Conservation (phyloP, 306 rosid species). For the Lotus japonicus region DNA sequence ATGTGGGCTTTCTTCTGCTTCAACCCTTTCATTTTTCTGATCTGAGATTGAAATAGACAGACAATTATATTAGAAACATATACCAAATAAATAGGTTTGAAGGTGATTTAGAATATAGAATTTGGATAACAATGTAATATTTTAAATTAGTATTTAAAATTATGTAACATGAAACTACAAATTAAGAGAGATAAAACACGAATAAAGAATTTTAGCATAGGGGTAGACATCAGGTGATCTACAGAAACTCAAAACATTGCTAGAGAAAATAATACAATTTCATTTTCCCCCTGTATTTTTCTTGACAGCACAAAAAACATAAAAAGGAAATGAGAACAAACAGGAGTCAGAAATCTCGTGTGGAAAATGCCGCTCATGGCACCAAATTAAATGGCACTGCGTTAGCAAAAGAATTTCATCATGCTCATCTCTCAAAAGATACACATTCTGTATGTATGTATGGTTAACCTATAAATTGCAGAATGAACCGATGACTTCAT, state of each 20-base stretch:
- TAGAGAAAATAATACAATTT: neutral
- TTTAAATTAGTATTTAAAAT: neutral
- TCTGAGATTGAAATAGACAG: slow-evolving; percentile 24
- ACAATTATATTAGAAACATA: neutral
- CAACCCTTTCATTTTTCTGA: slow-evolving; percentile 77
- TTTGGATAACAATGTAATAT: neutral
- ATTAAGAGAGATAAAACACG: neutral
- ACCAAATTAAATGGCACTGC: slow-evolving; percentile 16
- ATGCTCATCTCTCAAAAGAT: slow-evolving; percentile 5
- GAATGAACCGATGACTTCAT: neutral
- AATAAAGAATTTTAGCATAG: neutral
- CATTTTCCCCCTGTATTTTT: neutral
- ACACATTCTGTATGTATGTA: too few relatives aligned
- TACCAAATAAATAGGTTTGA: too few relatives aligned
- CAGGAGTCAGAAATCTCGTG: slow-evolving; percentile 47
- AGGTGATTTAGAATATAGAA: neutral
- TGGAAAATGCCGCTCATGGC: slow-evolving; percentile 44
- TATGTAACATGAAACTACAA: too few relatives aligned
- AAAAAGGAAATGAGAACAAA: neutral
- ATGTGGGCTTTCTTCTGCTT: slow-evolving; percentile 90
- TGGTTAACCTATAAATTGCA: neutral
- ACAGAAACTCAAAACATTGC: too few relatives aligned
- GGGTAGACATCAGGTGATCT: too few relatives aligned
- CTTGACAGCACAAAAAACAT: neutral
- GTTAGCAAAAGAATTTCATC: slow-evolving; percentile 28